Evolutionary conservation across 441 rosid genomes (phyloP).

Genomic region (Adansonia madagascariensis): DNA sequence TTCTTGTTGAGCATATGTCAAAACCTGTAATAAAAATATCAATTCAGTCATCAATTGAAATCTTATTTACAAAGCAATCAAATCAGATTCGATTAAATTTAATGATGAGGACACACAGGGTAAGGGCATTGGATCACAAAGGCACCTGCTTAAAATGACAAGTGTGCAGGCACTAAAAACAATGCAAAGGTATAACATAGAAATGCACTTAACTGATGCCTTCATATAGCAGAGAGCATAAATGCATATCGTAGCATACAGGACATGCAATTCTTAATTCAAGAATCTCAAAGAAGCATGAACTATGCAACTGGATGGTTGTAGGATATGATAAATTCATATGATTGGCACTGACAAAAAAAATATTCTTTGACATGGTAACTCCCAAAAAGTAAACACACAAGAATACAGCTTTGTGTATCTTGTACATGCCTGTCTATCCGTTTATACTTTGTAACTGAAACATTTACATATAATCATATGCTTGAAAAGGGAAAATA

Average conservation of each 20-base stretch:
- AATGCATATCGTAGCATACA: not conserved
- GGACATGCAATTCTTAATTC: not conserved
- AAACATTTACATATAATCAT: slow-evolving; percentile 5
- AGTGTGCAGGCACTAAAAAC: not conserved
- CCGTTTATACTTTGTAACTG: not conserved
- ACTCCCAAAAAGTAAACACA: not conserved
- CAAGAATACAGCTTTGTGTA: not conserved
- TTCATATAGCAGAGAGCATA: not conserved
- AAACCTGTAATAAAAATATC: slow-evolving; percentile 49
- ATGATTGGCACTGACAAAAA: slow-evolving; percentile 11
- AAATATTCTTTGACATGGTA: not conserved
- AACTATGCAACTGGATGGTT: slow-evolving; percentile 4
- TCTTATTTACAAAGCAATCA: not conserved
- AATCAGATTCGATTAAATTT: not conserved
- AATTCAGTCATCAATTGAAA: slow-evolving; percentile 11
- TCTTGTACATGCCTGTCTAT: slow-evolving; percentile 3
- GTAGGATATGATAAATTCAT: not conserved
- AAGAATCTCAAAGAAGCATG: slow-evolving; percentile 1
- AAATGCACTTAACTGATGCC: not conserved
- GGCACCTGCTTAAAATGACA: not conserved
- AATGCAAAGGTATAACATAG: slow-evolving; percentile 6
- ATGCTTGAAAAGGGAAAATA: not conserved
- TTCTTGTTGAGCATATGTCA: slow-evolving; percentile 85
- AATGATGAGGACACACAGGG: not conserved
- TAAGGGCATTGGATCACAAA: slow-evolving; percentile 7